A percentile compares a stretch with the other conserved stretches of the same genome.
phyloP scores from a whole-genome alignment of 352 stramenopile species.

The Phytophthora hybrid region DNA sequence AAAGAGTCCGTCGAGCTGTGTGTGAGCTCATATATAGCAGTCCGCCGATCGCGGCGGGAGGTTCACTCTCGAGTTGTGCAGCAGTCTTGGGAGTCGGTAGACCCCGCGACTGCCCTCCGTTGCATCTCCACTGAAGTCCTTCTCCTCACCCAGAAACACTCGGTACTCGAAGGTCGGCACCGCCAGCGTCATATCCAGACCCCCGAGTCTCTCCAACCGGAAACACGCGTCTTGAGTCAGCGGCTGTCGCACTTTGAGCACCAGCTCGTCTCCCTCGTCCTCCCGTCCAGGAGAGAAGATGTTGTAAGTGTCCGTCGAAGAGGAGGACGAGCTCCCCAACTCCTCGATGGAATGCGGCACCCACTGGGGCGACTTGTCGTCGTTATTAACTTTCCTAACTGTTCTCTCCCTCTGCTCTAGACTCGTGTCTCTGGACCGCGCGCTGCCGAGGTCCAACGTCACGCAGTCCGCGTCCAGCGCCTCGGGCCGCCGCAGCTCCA shows the following conservation, averaged over 20 bases:
- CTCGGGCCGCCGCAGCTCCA: conserved; percentile 4
- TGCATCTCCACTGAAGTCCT: conserved; percentile 27
- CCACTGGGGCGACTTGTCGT: conserved; percentile 3
- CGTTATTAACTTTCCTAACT: no score
- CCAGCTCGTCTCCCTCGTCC: conserved; percentile 7
- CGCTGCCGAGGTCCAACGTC: conserved; percentile 36
- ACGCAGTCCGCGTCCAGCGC: conserved; percentile 24
- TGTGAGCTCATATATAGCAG: conserved; percentile 29
- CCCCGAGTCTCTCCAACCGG: conserved; percentile 28
- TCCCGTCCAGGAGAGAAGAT: neutral
- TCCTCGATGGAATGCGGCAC: conserved; percentile 30
- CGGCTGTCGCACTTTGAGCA: conserved; percentile 29
- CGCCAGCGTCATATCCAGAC: conserved; percentile 22
- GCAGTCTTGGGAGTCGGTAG: conserved; percentile 34
- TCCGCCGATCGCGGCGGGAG: conserved; percentile 14
- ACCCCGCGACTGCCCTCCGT: conserved; percentile 31
- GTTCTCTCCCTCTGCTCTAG: conserved; percentile 1
- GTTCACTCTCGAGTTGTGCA: conserved; percentile 41
- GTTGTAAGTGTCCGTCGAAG: neutral
- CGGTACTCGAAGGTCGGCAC: conserved; percentile 35
- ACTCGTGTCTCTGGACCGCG: conserved; percentile 13
- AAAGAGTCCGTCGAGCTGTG: neutral
- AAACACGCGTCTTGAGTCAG: conserved; percentile 31
- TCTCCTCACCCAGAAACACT: conserved; percentile 23
- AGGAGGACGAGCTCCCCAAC: conserved; percentile 17